Conservation (phyloP, 805 yeast genomes). For the Suhomyces canberraensis region DNA sequence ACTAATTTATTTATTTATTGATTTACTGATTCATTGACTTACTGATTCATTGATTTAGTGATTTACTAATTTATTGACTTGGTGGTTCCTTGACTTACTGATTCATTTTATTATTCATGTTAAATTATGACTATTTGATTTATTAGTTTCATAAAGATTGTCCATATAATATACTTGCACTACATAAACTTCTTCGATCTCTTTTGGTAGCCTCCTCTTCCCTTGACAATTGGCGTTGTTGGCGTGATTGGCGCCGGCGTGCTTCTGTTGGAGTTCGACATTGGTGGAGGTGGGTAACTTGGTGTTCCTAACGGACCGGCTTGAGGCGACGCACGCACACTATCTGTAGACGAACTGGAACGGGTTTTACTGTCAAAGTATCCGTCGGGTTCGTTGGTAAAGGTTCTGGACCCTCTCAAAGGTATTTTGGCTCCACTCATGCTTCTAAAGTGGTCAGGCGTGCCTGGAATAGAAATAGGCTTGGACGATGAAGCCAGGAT, state of each 20-base stretch:
- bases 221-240: slow-evolving; percentile 33
- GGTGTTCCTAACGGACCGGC: neutral
- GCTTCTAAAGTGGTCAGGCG: slow-evolving; percentile 4
- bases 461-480: slow-evolving; percentile 35
- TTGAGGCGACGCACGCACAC: slow-evolving; percentile 4
- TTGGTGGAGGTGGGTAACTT: neutral
- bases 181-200: slow-evolving; percentile 38
- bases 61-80: too few relatives aligned
- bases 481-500: slow-evolving; percentile 33
- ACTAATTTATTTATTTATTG: too few relatives aligned
- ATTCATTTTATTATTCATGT: too few relatives aligned
- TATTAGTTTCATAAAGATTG: too few relatives aligned
- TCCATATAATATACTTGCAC: too few relatives aligned
- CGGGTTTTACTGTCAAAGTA: slow-evolving; percentile 2
- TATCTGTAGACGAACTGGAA: slow-evolving; percentile 11
- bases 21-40: too few relatives aligned
- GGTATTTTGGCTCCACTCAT: neutral
- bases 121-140: too few relatives aligned
- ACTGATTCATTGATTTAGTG: too few relatives aligned
- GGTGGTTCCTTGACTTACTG: too few relatives aligned
- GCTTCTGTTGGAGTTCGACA: neutral
- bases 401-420: slow-evolving; percentile 1
- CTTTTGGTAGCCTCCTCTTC: slow-evolving; percentile 45
- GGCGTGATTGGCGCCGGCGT: neutral
- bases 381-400: neutral